Evolutionary conservation across 2,329 filamentous ascomycete genomes (phyloP), one percentile per base, ranked within the genome.

Genomic region (Remersonia thermophila): DNA sequence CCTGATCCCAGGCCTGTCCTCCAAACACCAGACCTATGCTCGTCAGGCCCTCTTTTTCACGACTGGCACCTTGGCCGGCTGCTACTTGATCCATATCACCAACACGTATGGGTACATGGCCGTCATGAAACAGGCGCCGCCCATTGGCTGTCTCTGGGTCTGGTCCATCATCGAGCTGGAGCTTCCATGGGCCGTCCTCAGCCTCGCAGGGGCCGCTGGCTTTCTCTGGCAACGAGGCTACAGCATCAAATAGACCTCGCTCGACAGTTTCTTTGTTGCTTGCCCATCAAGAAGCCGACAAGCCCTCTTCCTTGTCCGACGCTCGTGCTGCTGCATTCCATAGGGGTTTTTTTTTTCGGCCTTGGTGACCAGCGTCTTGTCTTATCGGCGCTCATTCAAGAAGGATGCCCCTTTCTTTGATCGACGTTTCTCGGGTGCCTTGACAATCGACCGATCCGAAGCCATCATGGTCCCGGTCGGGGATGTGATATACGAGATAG

Each of bases 151-250:
- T 28, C 57, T 96, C 13, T 96, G 89, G 87, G 71, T 96, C 4
- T 96, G 89, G 86, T 77, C 81, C 23, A 79, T 96, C 15, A 69
- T 96, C 32, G 91, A 98, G 62, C 70, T 95, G 60, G 71, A 84
- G 37, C 62, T 93, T 28, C 51, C 66, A 0, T 77, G 72, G 51
- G 83, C 82, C 0, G 61, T 79, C 2, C 47, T 58, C 10, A 79
- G 73, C 45, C 53, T 79, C 26, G 53, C 56, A 3, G 46, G 59
- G 2, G 60, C 64, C 2, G 63, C 50, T 1, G 53, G 45, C 4
- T 78, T 67, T 45, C 51, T 71, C 17, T 65, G 62, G 54, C 51
- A 56, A 17, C 60, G 62, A 13, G 73, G 68, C 1, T 76, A 75
- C 47, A 57, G 51, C 18, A 55, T 72, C n/a, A 57, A 51, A 41